Evolutionary conservation across 208 protist species (phyloP), one percentile per base, ranked within the genome.

Genomic region (Wallacemonas sp.): DNA sequence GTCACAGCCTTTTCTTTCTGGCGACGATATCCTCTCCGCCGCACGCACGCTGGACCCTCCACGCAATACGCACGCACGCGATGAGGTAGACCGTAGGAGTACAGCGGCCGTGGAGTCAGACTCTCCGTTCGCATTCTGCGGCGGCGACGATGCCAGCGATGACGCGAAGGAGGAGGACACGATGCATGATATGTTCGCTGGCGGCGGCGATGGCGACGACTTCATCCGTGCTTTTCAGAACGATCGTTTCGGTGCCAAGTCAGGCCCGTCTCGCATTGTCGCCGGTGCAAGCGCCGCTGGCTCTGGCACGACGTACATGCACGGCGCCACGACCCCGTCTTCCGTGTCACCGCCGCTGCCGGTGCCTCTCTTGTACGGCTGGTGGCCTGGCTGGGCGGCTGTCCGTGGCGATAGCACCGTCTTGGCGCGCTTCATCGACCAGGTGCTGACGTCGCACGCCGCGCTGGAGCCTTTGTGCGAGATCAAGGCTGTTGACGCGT

Each of bases 381-480:
- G 62, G 33, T 90, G 83, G 83, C 42, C 56, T 2, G 70, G 69
- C 24, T 90, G 84, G 84, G 70, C 72, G 30, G 64, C 72, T 14
- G 80, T 78, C 19, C 39, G 76, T 1, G 64, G 42, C n/a, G 69
- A 68, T 30, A 60, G 72, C 36, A 76, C 80, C 3, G 39, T 49
- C 19, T 51, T 58, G 11, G 19, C 82, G 28, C 72, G 51, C 27
- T 59, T 70, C 19, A 71, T 66, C 39, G 44, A 68, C 19, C 15
- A 12, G 24, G 71, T 59, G 36, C 77, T 91, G 46, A 62, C 66
- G 27, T 77, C 77, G 0, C 58, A 78, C 19, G 33, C 15, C 5
- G 71, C 84, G n/a, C 78, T 92, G 21, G 60, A 49, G 11, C 66
- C 67, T 5, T 47, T 90, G 27, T 93, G 83, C 41, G 87, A 93